A percentile compares a stretch with the other conserved stretches of the same genome.
Conservation (phyloP, 257 asterid species). For the Primulina tabacum region DNA sequence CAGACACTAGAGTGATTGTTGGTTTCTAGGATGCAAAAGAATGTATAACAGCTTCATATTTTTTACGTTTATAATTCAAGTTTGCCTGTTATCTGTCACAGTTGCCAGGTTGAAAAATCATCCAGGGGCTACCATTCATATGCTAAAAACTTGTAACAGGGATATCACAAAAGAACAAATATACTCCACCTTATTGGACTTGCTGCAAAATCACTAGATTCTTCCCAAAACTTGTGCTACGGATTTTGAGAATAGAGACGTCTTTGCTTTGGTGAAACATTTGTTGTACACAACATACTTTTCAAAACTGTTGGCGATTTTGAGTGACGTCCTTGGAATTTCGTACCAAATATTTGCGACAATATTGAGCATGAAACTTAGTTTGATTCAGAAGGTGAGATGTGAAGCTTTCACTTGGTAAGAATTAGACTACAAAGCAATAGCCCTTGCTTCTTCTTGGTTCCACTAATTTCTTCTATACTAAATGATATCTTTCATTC, state of each 20-base stretch:
- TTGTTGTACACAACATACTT: background rate
- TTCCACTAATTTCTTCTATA: background rate
- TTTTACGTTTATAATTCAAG: background rate
- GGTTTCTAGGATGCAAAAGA: background rate
- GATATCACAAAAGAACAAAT: conserved; percentile 71
- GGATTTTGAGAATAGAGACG: conserved; percentile 5
- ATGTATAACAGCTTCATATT: background rate
- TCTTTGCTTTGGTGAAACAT: conserved; percentile 2
- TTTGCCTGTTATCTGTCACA: conserved; percentile 27
- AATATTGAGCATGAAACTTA: background rate
- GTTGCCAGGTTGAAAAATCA: conserved; percentile 78
- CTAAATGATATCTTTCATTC: too few species aligned
- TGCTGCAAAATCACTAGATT: conserved; percentile 43
- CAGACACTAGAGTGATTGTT: background rate
- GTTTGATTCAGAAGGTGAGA: background rate
- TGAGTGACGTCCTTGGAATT: background rate
- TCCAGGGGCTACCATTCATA: conserved; percentile 58
- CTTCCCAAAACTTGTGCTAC: conserved; percentile 11
- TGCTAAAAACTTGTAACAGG: conserved; percentile 47
- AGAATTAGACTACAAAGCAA: too few species aligned
- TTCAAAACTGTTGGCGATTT: background rate
- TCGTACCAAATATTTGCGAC: background rate
- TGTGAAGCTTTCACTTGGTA: too few species aligned
- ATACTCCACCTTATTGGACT: conserved; percentile 42
- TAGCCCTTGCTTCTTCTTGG: background rate